Base-by-base conservation (phyloP, 2,329 filamentous ascomycete species). In the Leptosphaerulina australis region DNA sequence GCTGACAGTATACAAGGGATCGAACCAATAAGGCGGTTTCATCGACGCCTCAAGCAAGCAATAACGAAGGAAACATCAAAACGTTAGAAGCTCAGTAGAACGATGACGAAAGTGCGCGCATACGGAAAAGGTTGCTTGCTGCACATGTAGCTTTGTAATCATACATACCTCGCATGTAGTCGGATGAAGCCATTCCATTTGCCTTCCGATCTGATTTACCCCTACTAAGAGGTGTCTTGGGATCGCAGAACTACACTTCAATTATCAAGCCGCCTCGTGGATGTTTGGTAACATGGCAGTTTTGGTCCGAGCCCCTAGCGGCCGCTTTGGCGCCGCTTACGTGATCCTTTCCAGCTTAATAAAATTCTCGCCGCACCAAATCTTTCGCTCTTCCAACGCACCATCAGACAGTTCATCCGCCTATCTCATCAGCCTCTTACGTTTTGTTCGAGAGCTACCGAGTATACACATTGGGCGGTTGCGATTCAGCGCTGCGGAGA, bases 401-500 rank as follows among this genome's bases (percentile, higher is more conserved):
- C 66, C 67, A 71, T 68, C 64, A 72, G 69, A 72, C 69, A 72
- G 69, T 72, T 72, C 67, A 69, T 56, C 67, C 66, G 53, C 67
- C 63, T 60, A 71, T 67, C 68, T 72, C 68, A 66, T 48, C 59
- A 50, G 62, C 63, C 64, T 68, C 62, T 61, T 69, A 70, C 69
- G 69, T 72, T 65, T 69, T 72, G 69, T 72, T 68, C 62, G 41
- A 67, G 64, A 45, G 63, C 59, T 46, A 31, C 52, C 60, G 67
- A 70, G 66, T 64, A 41, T 38, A 22, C 30, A 50, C 40, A 70
- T 72, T 70, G 67, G 61, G 67, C 57, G 62, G 59, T 79, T 82
- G 81, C 81, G 82, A 85, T 85, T 78, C 70, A 76, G 79, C 76
- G 79, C 76, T 77, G 82, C 81, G 80, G 66, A 84, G 81, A 84